Evolutionary conservation across 108 stramenopile genomes (phyloP), one percentile per base, ranked within the genome.

Genomic region (Pseudonitzschia multiseries): DNA sequence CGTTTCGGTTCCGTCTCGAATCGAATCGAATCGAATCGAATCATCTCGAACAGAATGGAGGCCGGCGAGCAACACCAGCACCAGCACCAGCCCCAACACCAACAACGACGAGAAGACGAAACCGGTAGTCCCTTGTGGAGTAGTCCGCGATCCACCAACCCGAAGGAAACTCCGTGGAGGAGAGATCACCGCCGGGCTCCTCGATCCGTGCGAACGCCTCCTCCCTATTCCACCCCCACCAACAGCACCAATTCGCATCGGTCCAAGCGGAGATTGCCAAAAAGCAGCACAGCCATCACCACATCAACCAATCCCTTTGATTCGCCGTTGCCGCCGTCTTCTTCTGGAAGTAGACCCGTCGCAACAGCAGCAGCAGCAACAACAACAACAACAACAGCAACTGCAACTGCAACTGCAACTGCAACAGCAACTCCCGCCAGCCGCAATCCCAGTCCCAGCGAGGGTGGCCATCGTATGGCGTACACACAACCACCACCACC

Each of bases 161-260:
- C 2, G 5, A 22, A 22, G 54, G 54, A 67, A 50, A 14, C 66
- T 31, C 66, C 66, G 3, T 67, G 66, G 66, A 14, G 48, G 43
- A 26, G 12, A 67, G 66, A 67, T 21, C 66, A 67, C 21, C 43
- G 66, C 20, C 42, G 44, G 46, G 46, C 66, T 48, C 66, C 66
- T 22, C 66, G 66, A 67, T 67, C 66, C 18, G 66, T 50, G 13
- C 44, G 66, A 2, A 24, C 66, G 24, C 46, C 66, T 14, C 24
- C 66, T 48, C 12, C 43, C 0, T 40, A 42, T n/a, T n/a, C n/a
- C 64, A 65, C 32, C 64, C 40, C 1, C 64, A 18, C 14, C 64
- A 42, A n/a, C 41, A 43, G 33, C 46, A 48, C 1, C 46, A 14
- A 48, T 48, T 48, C 46, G 1, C 46, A 48, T 5, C 46, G 46